These are phyloP conservation scores for Gaeumannomyces sp. DNA, from an alignment of 2,329 filamentous ascomycete species.

Conservation along the genomic window DNA sequence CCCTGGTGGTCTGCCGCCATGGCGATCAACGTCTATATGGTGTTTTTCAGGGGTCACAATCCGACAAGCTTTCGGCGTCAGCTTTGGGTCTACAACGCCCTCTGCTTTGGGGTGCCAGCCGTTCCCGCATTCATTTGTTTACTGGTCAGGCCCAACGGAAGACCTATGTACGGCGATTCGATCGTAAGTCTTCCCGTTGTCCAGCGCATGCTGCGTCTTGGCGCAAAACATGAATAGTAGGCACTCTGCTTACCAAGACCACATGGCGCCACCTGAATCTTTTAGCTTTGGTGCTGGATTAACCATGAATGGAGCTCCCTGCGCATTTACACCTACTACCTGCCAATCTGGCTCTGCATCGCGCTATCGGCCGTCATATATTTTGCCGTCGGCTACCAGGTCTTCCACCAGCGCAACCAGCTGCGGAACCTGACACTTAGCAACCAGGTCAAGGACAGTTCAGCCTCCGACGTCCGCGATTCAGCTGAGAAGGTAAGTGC, in stretches of 20 bases:
- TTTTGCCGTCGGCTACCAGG: conserved; percentile 50
- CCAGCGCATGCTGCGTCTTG: not conserved
- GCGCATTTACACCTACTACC: conserved; percentile 56
- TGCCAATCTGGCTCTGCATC: conserved; percentile 56
- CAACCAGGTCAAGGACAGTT: conserved; percentile 30
- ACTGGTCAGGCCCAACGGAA: conserved; percentile 38
- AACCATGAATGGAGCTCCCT: conserved; percentile 46
- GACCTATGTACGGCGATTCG: conserved; percentile 48
- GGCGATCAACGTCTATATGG: conserved; percentile 74
- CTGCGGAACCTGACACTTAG: conserved; percentile 47
- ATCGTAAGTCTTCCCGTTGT: conserved; percentile 35
- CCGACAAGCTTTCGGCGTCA: conserved; percentile 66
- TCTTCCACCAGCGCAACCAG: conserved; percentile 52
- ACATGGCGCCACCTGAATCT: not conserved
- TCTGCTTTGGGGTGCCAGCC: conserved; percentile 68
- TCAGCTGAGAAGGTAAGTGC: conserved; percentile 28
- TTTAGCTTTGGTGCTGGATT: conserved; percentile 58
- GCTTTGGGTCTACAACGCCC: conserved; percentile 62
- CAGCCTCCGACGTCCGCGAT: conserved; percentile 21
- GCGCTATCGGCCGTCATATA: conserved; percentile 49
- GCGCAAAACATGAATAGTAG: not conserved
- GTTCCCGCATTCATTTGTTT: conserved; percentile 61
- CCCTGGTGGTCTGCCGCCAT: conserved; percentile 75
- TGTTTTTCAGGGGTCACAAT: conserved; percentile 54
- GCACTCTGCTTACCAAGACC: not conserved